These are phyloP conservation scores for Trichoderma endophyticum DNA, from an alignment of 2,329 filamentous ascomycete species.

Conservation along the genomic window DNA sequence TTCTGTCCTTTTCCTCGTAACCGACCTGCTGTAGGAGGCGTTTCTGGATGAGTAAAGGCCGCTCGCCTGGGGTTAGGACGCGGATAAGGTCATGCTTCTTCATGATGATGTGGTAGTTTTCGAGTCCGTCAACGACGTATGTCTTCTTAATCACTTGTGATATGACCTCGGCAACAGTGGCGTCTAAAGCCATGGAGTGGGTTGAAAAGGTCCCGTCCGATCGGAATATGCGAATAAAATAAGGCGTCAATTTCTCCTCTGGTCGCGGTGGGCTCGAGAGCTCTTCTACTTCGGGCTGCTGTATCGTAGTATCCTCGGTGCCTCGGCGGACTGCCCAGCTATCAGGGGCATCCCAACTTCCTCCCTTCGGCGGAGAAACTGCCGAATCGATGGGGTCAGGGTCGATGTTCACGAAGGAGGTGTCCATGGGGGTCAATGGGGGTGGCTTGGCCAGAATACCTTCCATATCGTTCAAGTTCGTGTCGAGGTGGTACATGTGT, in stretches of 20 bases:
- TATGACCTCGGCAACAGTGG: slow-evolving; percentile 82
- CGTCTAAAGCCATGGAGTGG: slow-evolving; percentile 76
- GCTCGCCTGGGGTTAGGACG: slow-evolving; percentile 73
- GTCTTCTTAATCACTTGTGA: slow-evolving; percentile 92
- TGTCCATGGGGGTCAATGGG: slow-evolving; percentile 68
- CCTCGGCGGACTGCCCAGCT: slow-evolving; percentile 88
- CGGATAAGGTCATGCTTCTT: slow-evolving; percentile 87
- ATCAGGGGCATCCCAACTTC: slow-evolving; percentile 88
- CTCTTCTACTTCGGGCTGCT: slow-evolving; percentile 63
- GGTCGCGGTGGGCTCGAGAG: slow-evolving; percentile 62
- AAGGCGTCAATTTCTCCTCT: slow-evolving; percentile 72
- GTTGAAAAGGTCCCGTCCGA: slow-evolving; percentile 93
- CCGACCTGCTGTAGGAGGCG: slow-evolving; percentile 85
- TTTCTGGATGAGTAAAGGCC: slow-evolving; percentile 89
- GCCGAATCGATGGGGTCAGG: slow-evolving; percentile 39
- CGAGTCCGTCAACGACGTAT: slow-evolving; percentile 81
- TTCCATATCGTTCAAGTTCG: slow-evolving; percentile 85
- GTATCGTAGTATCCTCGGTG: slow-evolving; percentile 61
- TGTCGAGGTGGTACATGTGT: slow-evolving; percentile 75
- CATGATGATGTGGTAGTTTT: slow-evolving; percentile 94
- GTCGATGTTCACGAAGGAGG: slow-evolving; percentile 47
- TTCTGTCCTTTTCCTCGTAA: slow-evolving; percentile 78
- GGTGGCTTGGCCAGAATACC: slow-evolving; percentile 75
- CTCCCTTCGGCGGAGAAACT: slow-evolving; percentile 46
- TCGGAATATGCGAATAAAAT: slow-evolving; percentile 93